Base-by-base conservation (phyloP, 306 rosid genomes). In the Prunus davidiana region DNA sequence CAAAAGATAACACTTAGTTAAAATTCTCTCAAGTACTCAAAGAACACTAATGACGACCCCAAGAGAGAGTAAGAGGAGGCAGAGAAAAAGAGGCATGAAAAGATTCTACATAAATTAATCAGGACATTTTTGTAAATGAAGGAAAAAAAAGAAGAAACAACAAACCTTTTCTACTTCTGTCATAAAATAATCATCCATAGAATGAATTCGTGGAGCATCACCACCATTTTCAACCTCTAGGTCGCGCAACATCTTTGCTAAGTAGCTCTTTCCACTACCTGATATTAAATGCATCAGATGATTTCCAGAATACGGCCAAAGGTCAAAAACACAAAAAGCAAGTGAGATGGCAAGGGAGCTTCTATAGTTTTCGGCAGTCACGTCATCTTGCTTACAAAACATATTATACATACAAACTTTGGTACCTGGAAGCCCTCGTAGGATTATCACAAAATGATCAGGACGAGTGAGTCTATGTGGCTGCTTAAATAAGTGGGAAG, bases 211-310 rank as follows among this genome's bases (percentile, higher is more conserved):
- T 28, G 99, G 99, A 79, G 96, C 97, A 76, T 83, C 83, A 78
- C 96, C 93, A 24, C 97, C 96, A 84, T 79, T 90, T 83, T 90
- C 99, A 43, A 92, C 93, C 84, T 95, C 99, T 77, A 90, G 80
- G 78, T 95, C 93, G 64, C 99, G 97, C 79, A 95, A 78, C 96
- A 92, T 89, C 90, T 92, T 95, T 47, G 99, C 99, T 64, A 90
- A 81, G 82, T 95, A 95, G 89, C 97, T 95, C 90, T 95, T 95
- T 62, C 99, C 99, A 75, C 99, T 88, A 52, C 99, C 99, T 95
- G 86, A 46, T 80, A 73, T 45, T 14, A 82, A 71, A 85, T 11
- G 45, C 32, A 27, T 56, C 51, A 60, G 41, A 78, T 62, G 7
- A 64, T 72, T 58, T 45, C 76, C 43, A 70, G 57, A 71, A 62